Percentiles rank a stretch among this genome's conserved stretches.
phyloP scores from a whole-genome alignment of 2,329 filamentous ascomycete species.

The Emydomyces testavorans region DNA sequence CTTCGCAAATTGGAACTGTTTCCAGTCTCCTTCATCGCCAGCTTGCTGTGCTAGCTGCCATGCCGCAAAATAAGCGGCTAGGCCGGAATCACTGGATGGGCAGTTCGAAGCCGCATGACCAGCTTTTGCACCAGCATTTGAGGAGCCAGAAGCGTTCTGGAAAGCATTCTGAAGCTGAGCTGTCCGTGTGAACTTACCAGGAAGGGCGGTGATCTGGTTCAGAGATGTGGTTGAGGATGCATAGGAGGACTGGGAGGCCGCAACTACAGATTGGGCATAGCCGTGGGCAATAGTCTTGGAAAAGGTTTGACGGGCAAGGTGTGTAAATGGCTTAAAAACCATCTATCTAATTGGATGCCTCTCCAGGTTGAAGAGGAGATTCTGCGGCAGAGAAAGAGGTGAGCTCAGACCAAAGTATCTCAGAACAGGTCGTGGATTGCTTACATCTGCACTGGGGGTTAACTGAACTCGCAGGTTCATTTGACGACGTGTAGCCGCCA shows the following conservation, averaged over 20 bases:
- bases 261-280: constrained; percentile 95
- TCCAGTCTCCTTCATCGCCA: constrained; percentile 69
- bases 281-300: constrained; percentile 94
- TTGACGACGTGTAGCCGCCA: constrained; percentile 81
- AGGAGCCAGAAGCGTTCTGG: constrained; percentile 45
- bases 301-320: constrained; percentile 94
- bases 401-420: not conserved
- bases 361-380: constrained; percentile 52
- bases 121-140: constrained; percentile 40
- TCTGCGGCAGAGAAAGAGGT: constrained; percentile 22
- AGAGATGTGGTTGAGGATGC: constrained; percentile 50
- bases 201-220: constrained; percentile 42
- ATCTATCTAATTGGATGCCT: constrained; percentile 70
- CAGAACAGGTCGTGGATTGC: constrained; percentile 24
- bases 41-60: constrained; percentile 66
- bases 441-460: constrained; percentile 51
- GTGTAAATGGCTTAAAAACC: constrained; percentile 58
- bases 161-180: constrained; percentile 69
- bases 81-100: constrained; percentile 45
- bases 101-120: constrained; percentile 48
- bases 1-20: constrained; percentile 79
- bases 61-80: constrained; percentile 87
- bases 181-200: constrained; percentile 42
- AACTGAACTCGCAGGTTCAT: constrained; percentile 84
- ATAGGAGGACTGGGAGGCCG: constrained; percentile 79